Evolutionary conservation across 2,329 filamentous ascomycete species (phyloP).

Genomic region (Botrytis cinerea): DNA sequence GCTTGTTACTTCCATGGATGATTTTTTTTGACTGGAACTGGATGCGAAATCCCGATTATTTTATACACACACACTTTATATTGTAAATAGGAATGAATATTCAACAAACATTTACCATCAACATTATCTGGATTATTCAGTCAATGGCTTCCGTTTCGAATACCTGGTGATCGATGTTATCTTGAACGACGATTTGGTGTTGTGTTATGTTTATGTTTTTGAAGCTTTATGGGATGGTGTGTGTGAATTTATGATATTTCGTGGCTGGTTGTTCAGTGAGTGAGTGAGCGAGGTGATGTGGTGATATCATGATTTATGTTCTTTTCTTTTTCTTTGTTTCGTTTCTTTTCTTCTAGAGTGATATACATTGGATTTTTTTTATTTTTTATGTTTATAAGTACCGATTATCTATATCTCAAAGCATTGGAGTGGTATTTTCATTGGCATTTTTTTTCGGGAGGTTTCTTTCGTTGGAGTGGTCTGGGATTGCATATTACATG

Average conservation of each 20-base stretch:
- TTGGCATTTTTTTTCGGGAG: not conserved
- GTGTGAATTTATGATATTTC: not conserved
- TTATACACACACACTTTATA: conserved; percentile 16
- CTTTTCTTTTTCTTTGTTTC: not conserved
- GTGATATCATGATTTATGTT: not conserved
- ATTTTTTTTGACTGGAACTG: not conserved
- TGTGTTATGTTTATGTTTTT: conserved; percentile 1
- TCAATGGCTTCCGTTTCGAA: not conserved
- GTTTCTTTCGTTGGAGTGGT: not conserved
- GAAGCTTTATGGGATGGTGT: not conserved
- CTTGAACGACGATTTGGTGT: not conserved
- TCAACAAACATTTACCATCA: not conserved
- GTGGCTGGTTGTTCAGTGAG: not conserved
- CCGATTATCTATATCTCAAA: not conserved
- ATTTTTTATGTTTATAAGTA: not conserved
- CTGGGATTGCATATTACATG: not conserved
- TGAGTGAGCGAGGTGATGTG: not conserved
- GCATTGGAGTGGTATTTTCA: not conserved
- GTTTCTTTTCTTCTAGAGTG: not conserved
- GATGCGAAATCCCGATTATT: conserved; percentile 16
- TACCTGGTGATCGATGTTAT: not conserved
- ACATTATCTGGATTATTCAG: not conserved
- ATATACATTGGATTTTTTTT: not conserved
- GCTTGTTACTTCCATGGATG: not conserved
- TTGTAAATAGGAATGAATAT: conserved; percentile 18